Conservation (phyloP, 805 yeast genomes). For the Ascoidea asiatica region DNA sequence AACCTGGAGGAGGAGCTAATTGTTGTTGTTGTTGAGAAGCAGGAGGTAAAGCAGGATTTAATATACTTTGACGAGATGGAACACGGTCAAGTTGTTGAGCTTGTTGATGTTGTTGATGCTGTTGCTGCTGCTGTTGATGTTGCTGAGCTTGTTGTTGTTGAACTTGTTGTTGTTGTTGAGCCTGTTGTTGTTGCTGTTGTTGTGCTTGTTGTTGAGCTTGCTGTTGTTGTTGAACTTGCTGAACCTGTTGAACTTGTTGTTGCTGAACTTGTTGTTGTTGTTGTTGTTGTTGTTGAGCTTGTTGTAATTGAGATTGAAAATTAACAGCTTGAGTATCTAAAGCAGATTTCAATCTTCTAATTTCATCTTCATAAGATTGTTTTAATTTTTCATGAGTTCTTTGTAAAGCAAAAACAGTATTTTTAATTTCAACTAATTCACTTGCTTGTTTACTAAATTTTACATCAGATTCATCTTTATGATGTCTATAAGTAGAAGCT, state of each 20-base stretch:
- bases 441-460: conserved; percentile 84
- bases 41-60: conserved; percentile 6
- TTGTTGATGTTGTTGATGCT: conserved; percentile 14
- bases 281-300: conserved; percentile 20
- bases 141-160: conserved; percentile 13
- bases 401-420: conserved; percentile 87
- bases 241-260: conserved; percentile 15
- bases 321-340: conserved; percentile 47
- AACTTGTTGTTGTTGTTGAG: conserved; percentile 12
- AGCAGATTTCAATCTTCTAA: conserved; percentile 71
- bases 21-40: conserved; percentile 22
- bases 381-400: conserved; percentile 90
- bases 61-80: conserved; percentile 4
- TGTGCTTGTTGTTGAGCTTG: conserved; percentile 11
- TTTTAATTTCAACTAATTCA: conserved; percentile 88
- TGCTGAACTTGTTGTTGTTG: conserved; percentile 15
- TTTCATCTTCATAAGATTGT: conserved; percentile 92
- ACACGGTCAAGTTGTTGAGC: conserved; percentile 13
- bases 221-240: conserved; percentile 15
- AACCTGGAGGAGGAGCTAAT: conserved; percentile 17
- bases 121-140: conserved; percentile 14
- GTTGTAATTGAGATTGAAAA: conserved; percentile 31
- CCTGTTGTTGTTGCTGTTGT: conserved; percentile 9
- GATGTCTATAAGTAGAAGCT: conserved; percentile 74
- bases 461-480: conserved; percentile 84